Evolutionary conservation across 108 stramenopile species (phyloP).

Genomic region (Pseudonitzschia delicatissima): DNA sequence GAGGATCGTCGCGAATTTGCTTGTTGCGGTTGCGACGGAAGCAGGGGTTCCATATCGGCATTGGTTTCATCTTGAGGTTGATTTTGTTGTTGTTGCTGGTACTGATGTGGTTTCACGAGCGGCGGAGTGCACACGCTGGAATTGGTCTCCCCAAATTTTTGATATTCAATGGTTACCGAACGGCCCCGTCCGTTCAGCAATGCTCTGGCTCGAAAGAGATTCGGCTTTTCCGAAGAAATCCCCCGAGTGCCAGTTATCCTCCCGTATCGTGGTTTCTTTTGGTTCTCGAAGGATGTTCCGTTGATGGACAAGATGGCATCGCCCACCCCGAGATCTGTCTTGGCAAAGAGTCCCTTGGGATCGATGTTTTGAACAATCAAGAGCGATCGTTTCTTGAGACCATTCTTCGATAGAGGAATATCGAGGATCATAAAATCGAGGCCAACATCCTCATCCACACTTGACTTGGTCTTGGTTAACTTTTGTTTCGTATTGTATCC

Average conservation of each 20-base stretch:
- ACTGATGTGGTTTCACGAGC: background rate
- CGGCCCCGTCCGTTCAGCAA: too few relatives aligned
- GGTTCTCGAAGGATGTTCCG: background rate
- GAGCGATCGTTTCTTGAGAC: background rate
- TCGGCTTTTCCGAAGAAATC: background rate
- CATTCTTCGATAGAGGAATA: background rate
- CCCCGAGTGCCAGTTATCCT: background rate
- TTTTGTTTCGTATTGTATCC: too few relatives aligned
- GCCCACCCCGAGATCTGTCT: background rate
- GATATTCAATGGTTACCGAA: background rate
- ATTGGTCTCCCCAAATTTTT: background rate
- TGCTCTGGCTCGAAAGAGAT: too few relatives aligned
- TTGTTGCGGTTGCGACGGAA: too few relatives aligned
- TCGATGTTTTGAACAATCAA: background rate
- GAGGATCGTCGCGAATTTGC: too few relatives aligned
- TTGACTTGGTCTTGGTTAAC: too few relatives aligned
- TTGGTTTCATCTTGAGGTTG: background rate
- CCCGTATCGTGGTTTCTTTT: background rate
- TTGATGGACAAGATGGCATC: slow-evolving; percentile 7
- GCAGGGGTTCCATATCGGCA: too few relatives aligned
- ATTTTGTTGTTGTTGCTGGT: background rate
- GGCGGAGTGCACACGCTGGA: background rate
- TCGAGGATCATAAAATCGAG: slow-evolving; percentile 5
- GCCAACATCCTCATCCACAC: too few relatives aligned
- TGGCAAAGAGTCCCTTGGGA: background rate